Evolutionary conservation across 805 yeast genomes (phyloP).

Genomic region (Kluyveromyces lactis): DNA sequence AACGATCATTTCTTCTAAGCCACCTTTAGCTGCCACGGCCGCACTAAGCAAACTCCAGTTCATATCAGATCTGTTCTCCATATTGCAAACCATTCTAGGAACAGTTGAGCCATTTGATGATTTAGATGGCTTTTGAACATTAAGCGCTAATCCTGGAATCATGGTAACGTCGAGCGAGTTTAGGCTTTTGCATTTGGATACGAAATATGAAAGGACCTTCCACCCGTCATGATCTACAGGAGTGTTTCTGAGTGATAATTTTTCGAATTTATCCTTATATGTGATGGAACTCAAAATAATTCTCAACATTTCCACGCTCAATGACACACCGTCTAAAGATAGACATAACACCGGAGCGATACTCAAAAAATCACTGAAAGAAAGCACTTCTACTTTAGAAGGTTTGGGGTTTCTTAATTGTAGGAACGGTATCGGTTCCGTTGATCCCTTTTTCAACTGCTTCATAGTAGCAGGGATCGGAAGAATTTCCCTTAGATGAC

Average conservation of each 20-base stretch:
- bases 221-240: conserved; percentile 71
- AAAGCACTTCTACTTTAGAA: conserved; percentile 75
- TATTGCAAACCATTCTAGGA: conserved; percentile 31
- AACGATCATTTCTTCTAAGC: conserved; percentile 70
- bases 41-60: conserved; percentile 80
- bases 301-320: conserved; percentile 69
- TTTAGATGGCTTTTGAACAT: conserved; percentile 33
- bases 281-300: conserved; percentile 58
- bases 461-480: conserved; percentile 87
- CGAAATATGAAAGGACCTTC: conserved; percentile 70
- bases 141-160: conserved; percentile 31
- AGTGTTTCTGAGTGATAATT: conserved; percentile 72
- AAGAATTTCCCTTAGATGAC: conserved; percentile 82
- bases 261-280: conserved; percentile 56
- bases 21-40: conserved; percentile 64
- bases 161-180: conserved; percentile 57
- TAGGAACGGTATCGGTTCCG: conserved; percentile 71
- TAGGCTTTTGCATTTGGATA: conserved; percentile 53
- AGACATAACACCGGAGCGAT: conserved; percentile 76
- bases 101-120: conserved; percentile 21
- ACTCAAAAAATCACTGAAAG: conserved; percentile 81
- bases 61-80: conserved; percentile 51
- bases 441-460: conserved; percentile 65
- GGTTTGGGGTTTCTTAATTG: conserved; percentile 82
- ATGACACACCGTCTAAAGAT: conserved; percentile 68